Evolutionary conservation across 108 stramenopile genomes (phyloP), one percentile per base, ranked within the genome.

Genomic region (Cylindrotheca closterium): DNA sequence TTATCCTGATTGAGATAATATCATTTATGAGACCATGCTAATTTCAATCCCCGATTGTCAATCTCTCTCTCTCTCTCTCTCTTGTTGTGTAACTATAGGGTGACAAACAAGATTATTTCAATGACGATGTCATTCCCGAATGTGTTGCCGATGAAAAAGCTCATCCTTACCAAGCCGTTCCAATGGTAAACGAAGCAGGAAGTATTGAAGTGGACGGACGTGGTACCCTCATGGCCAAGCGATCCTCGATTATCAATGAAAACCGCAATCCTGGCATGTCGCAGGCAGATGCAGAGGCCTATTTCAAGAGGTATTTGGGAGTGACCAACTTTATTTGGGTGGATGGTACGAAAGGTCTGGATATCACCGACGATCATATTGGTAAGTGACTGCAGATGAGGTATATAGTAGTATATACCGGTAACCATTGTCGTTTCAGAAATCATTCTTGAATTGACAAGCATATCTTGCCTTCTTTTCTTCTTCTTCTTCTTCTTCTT

Each of bases 161-260:
- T 49, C 30, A 70, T 2, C 68, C 67, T 0, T 46, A 51, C 8
- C 58, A 28, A 12, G 23, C 37, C 23, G 22, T 79, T 37, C 68
- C 63, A 42, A 79, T 79, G 78, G 45, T 70, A n/a, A 55, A 67
- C 25, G 78, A 79, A 67, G 78, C 73, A n/a, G 78, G 78, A 19
- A 74, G 73, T 12, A 60, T 79, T 30, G 73, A 79, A 59, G 63
- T 79, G 42, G 78, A 79, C 52, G 78, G 78, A 22, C 48, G 34
- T 21, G 78, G 73, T n/a, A 79, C 78, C 1, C 62, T 79, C 22
- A 79, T 79, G 78, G 78, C 78, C 17, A 79, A 79, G 58, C 58
- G 55, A 45, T 60, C 57, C 10, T 79, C 68, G 24, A 79, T 79
- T 50, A 34, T 79, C 21, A 79, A 79, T 54, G 23, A 19, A 1